Base-by-base conservation (phyloP, 805 yeast genomes). In the Torulaspora franciscae region DNA sequence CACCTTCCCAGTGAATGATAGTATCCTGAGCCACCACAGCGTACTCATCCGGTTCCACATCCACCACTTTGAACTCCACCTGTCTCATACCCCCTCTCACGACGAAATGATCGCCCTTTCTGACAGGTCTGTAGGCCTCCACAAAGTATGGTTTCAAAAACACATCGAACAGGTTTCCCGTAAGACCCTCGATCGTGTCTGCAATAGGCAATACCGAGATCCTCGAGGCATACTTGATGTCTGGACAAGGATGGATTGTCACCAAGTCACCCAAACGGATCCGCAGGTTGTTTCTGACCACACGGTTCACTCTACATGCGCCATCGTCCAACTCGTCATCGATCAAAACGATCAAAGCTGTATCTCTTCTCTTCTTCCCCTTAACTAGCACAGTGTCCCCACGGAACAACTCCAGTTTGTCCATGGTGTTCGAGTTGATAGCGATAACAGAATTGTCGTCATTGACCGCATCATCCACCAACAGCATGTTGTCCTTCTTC, bases 31-130 rank as follows among this genome's bases (percentile, higher is more conserved):
- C 95, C 37, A 93, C 99, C 62, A 93, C 95, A 49, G 96, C 99
- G 61, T 82, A 85, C 58, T 93, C 98, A 60, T 87, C 89, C 6
- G 99, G 99, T 65, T 93, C 99, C 47, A 93, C 95, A 53, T 93
- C 99, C 37, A 91, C 97, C 38, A 93, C 96, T 69, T 93, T 95
- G 73, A 93, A 93, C 69, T 93, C 99, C 35, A 93, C 99, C 66
- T 91, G 98, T 71, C 99, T 83, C 99, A 93, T 93, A 66, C 97
- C 96, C 62, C 99, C 99, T 67, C 99, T 81, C 22, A 88, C 98
- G 38, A 91, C 81, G 70, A 93, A 93, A 59, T 86, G 85, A 65
- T 93, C 99, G 54, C 97, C 97, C 66, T 90, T 91, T 70, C 97
- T 85, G 32, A 93, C 96, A 3, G 99, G 99, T 71, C 99, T 83